Evolutionary conservation across 495 filamentous ascomycete species (phyloP).

Genomic region (Terfezia claveryi): DNA sequence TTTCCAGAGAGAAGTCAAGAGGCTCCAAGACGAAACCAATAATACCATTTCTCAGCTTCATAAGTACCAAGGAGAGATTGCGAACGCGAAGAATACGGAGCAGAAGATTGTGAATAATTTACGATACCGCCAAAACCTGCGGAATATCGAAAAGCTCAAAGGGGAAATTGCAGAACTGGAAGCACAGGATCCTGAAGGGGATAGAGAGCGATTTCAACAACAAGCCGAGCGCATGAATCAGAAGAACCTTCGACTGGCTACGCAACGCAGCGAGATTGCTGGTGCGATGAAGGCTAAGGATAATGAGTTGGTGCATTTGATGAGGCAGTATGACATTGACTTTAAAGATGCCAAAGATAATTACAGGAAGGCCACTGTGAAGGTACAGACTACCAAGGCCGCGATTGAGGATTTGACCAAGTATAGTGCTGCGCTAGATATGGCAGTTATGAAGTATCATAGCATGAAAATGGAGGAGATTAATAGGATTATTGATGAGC

Average conservation of each 20-base stretch:
- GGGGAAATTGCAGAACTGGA: slow-evolving; percentile 56
- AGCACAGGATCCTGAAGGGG: slow-evolving; percentile 57
- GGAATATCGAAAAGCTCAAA: slow-evolving; percentile 41
- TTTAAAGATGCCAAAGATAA: slow-evolving; percentile 65
- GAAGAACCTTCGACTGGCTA: slow-evolving; percentile 36
- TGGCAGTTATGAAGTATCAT: slow-evolving; percentile 94
- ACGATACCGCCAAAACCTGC: slow-evolving; percentile 49
- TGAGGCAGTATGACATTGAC: slow-evolving; percentile 60
- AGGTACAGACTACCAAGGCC: slow-evolving; percentile 78
- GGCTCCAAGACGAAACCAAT: slow-evolving; percentile 40
- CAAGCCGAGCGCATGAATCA: slow-evolving; percentile 42
- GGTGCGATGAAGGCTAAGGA: slow-evolving; percentile 65
- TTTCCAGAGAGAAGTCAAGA: slow-evolving; percentile 37
- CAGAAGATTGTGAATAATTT: slow-evolving; percentile 72
- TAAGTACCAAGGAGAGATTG: slow-evolving; percentile 51
- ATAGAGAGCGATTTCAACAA: slow-evolving; percentile 47
- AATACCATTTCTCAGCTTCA: slow-evolving; percentile 53
- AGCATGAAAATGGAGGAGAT: slow-evolving; percentile 95
- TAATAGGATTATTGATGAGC: slow-evolving; percentile 79
- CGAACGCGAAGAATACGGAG: slow-evolving; percentile 55
- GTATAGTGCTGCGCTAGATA: slow-evolving; percentile 61
- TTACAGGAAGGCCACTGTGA: slow-evolving; percentile 74
- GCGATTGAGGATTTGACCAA: slow-evolving; percentile 73
- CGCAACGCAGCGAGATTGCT: slow-evolving; percentile 39
- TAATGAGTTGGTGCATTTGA: slow-evolving; percentile 42